Percentiles rank a stretch among this genome's conserved stretches.
These are phyloP conservation scores for Priceomyces haplophilus DNA, from an alignment of 805 yeast genomes.

Conservation along the genomic window DNA sequence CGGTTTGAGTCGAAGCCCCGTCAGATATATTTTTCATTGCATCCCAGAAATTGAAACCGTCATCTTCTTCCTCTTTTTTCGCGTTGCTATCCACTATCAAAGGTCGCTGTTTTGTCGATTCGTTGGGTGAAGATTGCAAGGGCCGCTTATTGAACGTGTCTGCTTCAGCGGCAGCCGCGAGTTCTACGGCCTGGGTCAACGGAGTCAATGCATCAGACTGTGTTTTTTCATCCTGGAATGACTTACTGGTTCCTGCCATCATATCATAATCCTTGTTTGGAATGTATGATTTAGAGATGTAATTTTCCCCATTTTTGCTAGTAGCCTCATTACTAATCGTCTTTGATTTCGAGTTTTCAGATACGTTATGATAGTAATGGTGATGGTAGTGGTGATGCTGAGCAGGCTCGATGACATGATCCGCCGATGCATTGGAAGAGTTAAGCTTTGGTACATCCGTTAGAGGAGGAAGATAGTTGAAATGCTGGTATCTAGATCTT, in stretches of 20 bases:
- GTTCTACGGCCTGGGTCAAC: conserved; percentile 39
- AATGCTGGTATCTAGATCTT: conserved; percentile 61
- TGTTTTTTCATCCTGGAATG: conserved; percentile 7
- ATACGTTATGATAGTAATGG: conserved; percentile 13
- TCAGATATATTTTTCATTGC: conserved; percentile 55
- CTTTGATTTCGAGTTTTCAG: conserved; percentile 2
- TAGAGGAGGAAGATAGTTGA: conserved; percentile 68
- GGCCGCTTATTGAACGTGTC: conserved; percentile 4
- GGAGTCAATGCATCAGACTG: conserved; percentile 30
- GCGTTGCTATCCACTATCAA: background rate
- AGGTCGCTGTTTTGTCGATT: conserved; percentile 4
- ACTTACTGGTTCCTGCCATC: background rate
- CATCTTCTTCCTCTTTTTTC: conserved; percentile 46
- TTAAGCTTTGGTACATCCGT: conserved; percentile 69
- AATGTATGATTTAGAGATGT: conserved; percentile 1
- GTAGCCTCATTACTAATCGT: background rate
- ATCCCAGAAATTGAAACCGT: conserved; percentile 70
- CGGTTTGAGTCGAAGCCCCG: conserved; percentile 11
- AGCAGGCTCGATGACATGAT: conserved; percentile 17
- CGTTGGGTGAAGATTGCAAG: background rate
- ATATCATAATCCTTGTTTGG: background rate
- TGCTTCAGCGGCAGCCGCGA: conserved; percentile 34
- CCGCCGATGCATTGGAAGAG: conserved; percentile 47
- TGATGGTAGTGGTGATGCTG: conserved; percentile 32
- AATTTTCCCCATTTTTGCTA: background rate